Percentiles rank a stretch among this genome's conserved stretches.
These are phyloP conservation scores for Fremontodendron californicum DNA, from an alignment of 345 rosid genomes.

Conservation along the genomic window DNA sequence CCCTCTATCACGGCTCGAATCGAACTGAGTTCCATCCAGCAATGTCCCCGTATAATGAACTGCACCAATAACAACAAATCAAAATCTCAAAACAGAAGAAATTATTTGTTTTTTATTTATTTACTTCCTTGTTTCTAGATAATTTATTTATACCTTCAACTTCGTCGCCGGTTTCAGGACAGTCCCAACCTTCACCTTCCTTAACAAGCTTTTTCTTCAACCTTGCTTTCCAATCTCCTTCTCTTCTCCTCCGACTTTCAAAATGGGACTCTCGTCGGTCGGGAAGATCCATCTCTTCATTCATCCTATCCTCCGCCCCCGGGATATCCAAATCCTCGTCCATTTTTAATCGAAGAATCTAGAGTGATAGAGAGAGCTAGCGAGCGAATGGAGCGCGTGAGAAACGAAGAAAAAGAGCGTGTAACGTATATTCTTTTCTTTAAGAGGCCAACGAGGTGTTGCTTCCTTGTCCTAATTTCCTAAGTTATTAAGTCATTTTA, in stretches of 20 bases:
- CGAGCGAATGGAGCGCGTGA: background rate
- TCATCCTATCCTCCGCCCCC: constrained; percentile 36
- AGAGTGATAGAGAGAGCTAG: background rate
- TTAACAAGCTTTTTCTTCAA: constrained; percentile 78
- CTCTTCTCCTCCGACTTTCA: constrained; percentile 63
- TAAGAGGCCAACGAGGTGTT: too few species aligned
- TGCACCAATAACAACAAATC: constrained; percentile 15
- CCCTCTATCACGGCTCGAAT: constrained; percentile 83
- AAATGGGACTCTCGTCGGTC: constrained; percentile 24
- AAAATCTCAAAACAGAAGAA: background rate
- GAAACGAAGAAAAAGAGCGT: background rate
- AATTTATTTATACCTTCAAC: constrained; percentile 56
- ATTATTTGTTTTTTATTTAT: too few species aligned
- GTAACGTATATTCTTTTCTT: too few species aligned
- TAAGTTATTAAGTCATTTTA: too few species aligned
- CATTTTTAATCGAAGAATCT: constrained; percentile 23
- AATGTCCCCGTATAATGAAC: constrained; percentile 83
- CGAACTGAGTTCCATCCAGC: constrained; percentile 86
- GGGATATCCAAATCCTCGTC: constrained; percentile 59
- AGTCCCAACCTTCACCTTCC: constrained; percentile 66
- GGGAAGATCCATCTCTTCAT: constrained; percentile 47
- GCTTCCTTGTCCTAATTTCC: too few species aligned
- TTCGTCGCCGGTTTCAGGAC: constrained; percentile 70
- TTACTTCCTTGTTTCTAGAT: background rate
- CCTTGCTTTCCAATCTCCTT: constrained; percentile 75